Evolutionary conservation across 768 basidiomycete genomes (phyloP).

Genomic region (Termitomyces titanicus): DNA sequence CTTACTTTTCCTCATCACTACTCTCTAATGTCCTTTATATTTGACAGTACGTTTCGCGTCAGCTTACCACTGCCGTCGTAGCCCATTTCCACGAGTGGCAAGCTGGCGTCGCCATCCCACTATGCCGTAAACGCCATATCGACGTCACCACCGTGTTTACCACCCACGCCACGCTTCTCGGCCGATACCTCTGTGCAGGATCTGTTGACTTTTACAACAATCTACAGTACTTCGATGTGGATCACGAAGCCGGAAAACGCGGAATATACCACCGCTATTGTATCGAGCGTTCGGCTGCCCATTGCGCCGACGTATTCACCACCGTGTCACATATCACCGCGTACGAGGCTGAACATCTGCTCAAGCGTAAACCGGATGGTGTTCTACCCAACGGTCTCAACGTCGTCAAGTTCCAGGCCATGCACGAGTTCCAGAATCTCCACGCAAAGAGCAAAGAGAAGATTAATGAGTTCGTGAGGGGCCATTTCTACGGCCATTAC

Average conservation of each 20-base stretch:
- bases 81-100: slow-evolving; percentile 99
- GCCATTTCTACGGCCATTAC: slow-evolving; percentile 97
- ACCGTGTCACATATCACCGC: slow-evolving; percentile 98
- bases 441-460: slow-evolving; percentile 94
- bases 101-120: slow-evolving; percentile 90
- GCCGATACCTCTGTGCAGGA: slow-evolving; percentile 97
- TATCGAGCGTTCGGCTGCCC: slow-evolving; percentile 91
- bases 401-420: slow-evolving; percentile 98
- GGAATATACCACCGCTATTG: slow-evolving; percentile 99
- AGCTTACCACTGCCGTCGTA: slow-evolving; percentile 82
- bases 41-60: slow-evolving; percentile 73
- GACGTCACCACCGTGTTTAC: slow-evolving; percentile 99
- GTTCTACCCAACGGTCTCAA: slow-evolving; percentile 97
- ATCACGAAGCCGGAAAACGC: slow-evolving; percentile 98
- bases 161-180: slow-evolving; percentile 96
- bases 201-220: slow-evolving; percentile 99
- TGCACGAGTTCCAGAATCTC: slow-evolving; percentile 98
- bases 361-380: slow-evolving; percentile 97
- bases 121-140: slow-evolving; percentile 94
- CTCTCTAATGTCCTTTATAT: not conserved
- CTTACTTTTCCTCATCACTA: slow-evolving; percentile 1
- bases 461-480: slow-evolving; percentile 96
- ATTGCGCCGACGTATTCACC: slow-evolving; percentile 98
- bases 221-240: slow-evolving; percentile 98
- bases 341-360: slow-evolving; percentile 91